A percentile compares a stretch with the other conserved stretches of the same genome.
Evolutionary conservation across 148 eudicot species (phyloP).

Genomic region (Gaultheria prostrata): DNA sequence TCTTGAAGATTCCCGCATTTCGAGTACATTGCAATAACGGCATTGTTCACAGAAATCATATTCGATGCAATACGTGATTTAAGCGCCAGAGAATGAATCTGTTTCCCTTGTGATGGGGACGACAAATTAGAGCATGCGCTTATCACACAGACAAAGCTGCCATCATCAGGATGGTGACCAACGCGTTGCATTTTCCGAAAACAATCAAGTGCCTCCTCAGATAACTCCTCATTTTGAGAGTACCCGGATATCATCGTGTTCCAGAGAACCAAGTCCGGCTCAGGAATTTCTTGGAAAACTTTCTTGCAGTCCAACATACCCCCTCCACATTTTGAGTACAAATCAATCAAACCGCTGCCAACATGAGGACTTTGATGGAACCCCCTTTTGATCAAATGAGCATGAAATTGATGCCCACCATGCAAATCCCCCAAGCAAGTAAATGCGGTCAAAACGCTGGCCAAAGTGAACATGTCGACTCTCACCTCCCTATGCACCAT

Average conservation of each 20-base stretch:
- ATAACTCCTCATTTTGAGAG: slow-evolving; percentile 54
- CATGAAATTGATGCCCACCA: slow-evolving; percentile 81
- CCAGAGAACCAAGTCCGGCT: slow-evolving; percentile 77
- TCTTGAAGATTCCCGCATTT: slow-evolving; percentile 75
- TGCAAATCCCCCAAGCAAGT: slow-evolving; percentile 53
- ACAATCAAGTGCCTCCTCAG: slow-evolving; percentile 58
- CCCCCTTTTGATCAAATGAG: slow-evolving; percentile 61
- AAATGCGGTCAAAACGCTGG: slow-evolving; percentile 80
- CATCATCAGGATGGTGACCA: slow-evolving; percentile 65
- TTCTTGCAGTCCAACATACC: slow-evolving; percentile 43
- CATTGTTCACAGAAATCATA: slow-evolving; percentile 61
- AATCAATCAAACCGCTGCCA: slow-evolving; percentile 75
- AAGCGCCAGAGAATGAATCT: slow-evolving; percentile 58
- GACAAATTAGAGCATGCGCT: slow-evolving; percentile 64
- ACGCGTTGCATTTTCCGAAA: slow-evolving; percentile 50
- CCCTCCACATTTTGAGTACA: slow-evolving; percentile 61
- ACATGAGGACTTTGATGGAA: slow-evolving; percentile 60
- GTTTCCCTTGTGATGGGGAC: slow-evolving; percentile 72
- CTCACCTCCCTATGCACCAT: slow-evolving; percentile 47
- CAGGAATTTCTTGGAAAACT: slow-evolving; percentile 53
- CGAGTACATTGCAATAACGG: slow-evolving; percentile 70
- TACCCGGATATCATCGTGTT: slow-evolving; percentile 80
- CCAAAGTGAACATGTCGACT: slow-evolving; percentile 76
- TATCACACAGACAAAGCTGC: slow-evolving; percentile 74
- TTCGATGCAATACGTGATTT: slow-evolving; percentile 67